Evolutionary conservation across 768 basidiomycete genomes (phyloP), one percentile per base, ranked within the genome.

Genomic region (Nevesoporus exiguus): DNA sequence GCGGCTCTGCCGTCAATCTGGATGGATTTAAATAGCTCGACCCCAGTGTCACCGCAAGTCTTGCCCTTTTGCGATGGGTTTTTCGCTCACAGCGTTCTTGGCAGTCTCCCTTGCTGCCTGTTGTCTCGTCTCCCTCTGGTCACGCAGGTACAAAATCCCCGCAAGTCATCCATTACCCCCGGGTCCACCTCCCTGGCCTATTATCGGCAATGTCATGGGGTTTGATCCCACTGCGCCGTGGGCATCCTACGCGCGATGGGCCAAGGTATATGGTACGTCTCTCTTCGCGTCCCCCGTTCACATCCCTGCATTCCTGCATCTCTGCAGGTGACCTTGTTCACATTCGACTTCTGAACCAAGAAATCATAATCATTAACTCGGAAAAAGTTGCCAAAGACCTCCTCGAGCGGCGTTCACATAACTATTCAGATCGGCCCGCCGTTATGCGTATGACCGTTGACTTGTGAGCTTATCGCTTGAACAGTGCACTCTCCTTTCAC

Each of bases 111-210:
- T 65, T 2, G 45, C 30, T 1, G 55, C n/a, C n/a, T n/a, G 47
- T 1, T 60, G 14, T 19, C 49, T 39, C 19, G 7, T 21, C 4
- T 33, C 41, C 13, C 42, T 51, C 40, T 60, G 59, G 58, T 3
- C 8, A 39, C 30, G 27, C 5, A 49, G 42, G 43, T 54, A 52
- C 43, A 54, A 37, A 44, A 49, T 31, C 27, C 11, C 43, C 1
- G 5, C 21, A 9, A 19, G 25, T 3, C 13, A 37, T 45, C 64
- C 68, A 0, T 70, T 81, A 21, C 78, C 77, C n/a, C 79, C 77
- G 17, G 83, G 82, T 21, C 83, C 83, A 1, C 74, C 69, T 49
- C 77, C 77, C 21, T 61, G 83, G 21, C 70, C 70, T 29, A 43
- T 71, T 42, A 37, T 71, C 24, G 70, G 70, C 6, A 68, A 67